Base-by-base conservation (phyloP, 2,329 filamentous ascomycete genomes). In the Cytospora schulzeri region DNA sequence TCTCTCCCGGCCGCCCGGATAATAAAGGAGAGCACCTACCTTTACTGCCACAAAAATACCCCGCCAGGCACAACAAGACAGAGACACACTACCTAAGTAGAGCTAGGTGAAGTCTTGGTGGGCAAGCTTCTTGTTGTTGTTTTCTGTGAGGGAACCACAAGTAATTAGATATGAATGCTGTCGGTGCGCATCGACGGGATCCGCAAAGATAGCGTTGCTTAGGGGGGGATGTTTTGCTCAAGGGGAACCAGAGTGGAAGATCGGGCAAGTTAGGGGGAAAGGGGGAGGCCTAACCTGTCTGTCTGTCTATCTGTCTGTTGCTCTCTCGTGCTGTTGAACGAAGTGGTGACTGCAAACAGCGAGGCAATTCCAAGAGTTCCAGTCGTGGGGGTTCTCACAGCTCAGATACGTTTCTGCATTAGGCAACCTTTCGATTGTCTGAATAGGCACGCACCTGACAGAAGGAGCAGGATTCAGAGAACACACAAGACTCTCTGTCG, bases 51-150 rank as follows among this genome's bases (percentile, higher is more conserved):
- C 24, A 9, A 29, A 31, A 29, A 31, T 62, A 56, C 35, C 38
- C 52, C 59, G 52, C 35, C 59, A 35, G 26, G 28, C 53, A 55
- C 59, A 28, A n/a, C 38, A 56, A 38, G 26, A 55, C 1, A 14
- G 6, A 19, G 8, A 29, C n/a, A 22, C 55, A 4, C 19, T 24
- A 53, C 51, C 26, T 31, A 28, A 11, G 51, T 28, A 19, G 15
- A 53, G 33, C 55, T 45, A 50, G 60, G 35, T 14, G 52, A 62
- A 28, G 35, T 56, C 52, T 50, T 33, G 60, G 52, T 56, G 29
- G 22, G 52, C 26, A 51, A 28, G 52, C 60, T 50, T 56, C 48
- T 38, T 31, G 59, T 31, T 60, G 26, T 9, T 9, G 29, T 33
- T 50, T 7, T 31, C 50, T 19, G n/a, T n/a, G n/a, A 56, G 33